These are phyloP conservation scores for Rhodomyrtus psidioides DNA, from an alignment of 441 rosid genomes.

Conservation along the genomic window DNA sequence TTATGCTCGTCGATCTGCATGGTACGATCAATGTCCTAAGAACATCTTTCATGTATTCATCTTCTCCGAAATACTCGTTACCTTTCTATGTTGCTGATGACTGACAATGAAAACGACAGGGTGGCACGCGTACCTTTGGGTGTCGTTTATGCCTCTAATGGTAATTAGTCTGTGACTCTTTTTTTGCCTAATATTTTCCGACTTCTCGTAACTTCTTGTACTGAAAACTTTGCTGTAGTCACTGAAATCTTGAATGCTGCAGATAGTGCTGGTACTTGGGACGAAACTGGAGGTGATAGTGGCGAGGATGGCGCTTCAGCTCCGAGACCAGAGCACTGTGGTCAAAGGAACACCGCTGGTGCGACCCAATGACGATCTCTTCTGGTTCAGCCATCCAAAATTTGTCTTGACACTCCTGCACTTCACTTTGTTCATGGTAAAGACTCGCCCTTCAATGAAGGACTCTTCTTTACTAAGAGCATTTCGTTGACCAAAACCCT, in stretches of 20 bases:
- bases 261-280: constrained; percentile 54
- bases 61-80: not conserved
- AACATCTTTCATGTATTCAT: not conserved
- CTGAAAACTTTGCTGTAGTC: not conserved
- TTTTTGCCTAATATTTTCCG: not conserved
- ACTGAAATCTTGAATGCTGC: not conserved
- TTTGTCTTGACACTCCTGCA: constrained; percentile 47
- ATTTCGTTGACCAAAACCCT: not conserved
- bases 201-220: not conserved
- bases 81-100: not conserved
- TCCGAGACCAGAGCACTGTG: constrained; percentile 21
- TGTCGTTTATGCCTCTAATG: constrained; percentile 52
- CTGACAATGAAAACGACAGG: constrained; percentile 26
- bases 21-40: constrained; percentile 22
- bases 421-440: constrained; percentile 53
- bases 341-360: constrained; percentile 48
- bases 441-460: not conserved
- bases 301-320: constrained; percentile 47
- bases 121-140: constrained; percentile 48
- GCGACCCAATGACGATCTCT: constrained; percentile 50
- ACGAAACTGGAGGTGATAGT: constrained; percentile 59
- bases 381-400: constrained; percentile 58
- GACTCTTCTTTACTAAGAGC: not conserved
- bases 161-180: constrained; percentile 18
- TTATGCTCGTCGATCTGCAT: constrained; percentile 46